phyloP scores from a whole-genome alignment of 2,329 filamentous ascomycete species.

The Epichloe sibirici region DNA sequence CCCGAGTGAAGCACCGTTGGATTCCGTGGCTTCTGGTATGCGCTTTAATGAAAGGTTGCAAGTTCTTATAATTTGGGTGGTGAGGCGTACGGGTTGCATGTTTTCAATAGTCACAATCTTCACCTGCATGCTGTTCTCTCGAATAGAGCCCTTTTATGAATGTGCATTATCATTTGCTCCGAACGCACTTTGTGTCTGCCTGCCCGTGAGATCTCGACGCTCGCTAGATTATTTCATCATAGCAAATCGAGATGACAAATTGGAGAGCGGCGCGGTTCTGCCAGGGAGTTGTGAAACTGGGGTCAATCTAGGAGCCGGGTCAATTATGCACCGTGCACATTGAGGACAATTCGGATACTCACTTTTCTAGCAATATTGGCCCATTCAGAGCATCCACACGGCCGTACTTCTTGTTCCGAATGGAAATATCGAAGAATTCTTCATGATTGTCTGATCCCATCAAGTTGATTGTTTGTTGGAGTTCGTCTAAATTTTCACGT shows the following conservation, averaged over 20 bases:
- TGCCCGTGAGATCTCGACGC: neutral
- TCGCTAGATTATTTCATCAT: constrained; percentile 31
- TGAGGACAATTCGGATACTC: constrained; percentile 17
- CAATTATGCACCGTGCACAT: constrained; percentile 9
- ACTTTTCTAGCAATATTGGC: constrained; percentile 85
- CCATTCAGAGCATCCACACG: constrained; percentile 87
- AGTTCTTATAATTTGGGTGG: neutral
- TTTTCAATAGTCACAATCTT: neutral
- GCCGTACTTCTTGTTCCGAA: constrained; percentile 84
- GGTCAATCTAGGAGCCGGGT: constrained; percentile 41
- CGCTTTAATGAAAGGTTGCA: neutral
- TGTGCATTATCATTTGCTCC: neutral
- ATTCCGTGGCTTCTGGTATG: neutral
- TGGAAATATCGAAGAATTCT: constrained; percentile 89
- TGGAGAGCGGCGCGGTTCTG: constrained; percentile 52
- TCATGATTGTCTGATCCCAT: constrained; percentile 86
- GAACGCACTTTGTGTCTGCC: neutral
- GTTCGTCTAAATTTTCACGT: constrained; percentile 77
- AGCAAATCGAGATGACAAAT: constrained; percentile 65
- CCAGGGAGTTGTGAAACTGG: constrained; percentile 46
- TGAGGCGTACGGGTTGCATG: constrained; percentile 10
- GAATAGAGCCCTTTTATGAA: neutral
- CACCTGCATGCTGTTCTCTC: neutral
- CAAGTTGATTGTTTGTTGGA: constrained; percentile 82
- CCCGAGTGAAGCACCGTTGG: neutral